Evolutionary conservation across 345 rosid genomes (phyloP), one percentile per base, ranked within the genome.

Genomic region (Boechera divaricarpa): DNA sequence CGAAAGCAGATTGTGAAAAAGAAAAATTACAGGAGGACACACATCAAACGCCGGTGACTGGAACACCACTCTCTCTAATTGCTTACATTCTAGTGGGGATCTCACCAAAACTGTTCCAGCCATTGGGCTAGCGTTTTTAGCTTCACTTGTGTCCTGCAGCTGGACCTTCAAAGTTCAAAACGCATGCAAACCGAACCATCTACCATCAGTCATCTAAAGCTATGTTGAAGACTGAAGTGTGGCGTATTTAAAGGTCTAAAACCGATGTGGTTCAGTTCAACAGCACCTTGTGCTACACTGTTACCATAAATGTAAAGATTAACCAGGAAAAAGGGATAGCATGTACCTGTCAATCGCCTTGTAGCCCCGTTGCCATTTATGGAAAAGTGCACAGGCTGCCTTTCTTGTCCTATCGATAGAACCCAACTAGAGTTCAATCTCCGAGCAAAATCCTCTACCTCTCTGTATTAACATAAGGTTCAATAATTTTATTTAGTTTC

Each of bases 361-460:
- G 83, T 33, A 51, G 82, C 77, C 63, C 85, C 89, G 69, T 84
- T 83, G 77, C 87, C 89, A 63, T 89, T 87, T n/a, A 78, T 73
- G 10, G 91, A 82, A 69, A 70, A 77, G 63, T 75, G 77, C 52
- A 75, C 79, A 6, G 88, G 87, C 71, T 79, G 90, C 51, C 83
- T 86, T 75, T 90, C 91, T 70, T 80, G 90, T 74, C 91, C 92
- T 77, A 85, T 70, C 5, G 86, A 88, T 39, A 87, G 82, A 55
- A 94, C 89, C 83, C 97, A 91, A 73, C 89, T 91, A 7, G 97
- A 90, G 81, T 91, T 94, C 72, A 92, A 82, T 86, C 97, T 87
- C 29, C 97, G 86, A 29, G 97, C 97, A 85, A 91, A 94, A 66
- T 92, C 98, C 82, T 86, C 98, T 51, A 91, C 98, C 81, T 94